Evolutionary conservation across 768 basidiomycete species (phyloP).

Genomic region (Russula brevipes): DNA sequence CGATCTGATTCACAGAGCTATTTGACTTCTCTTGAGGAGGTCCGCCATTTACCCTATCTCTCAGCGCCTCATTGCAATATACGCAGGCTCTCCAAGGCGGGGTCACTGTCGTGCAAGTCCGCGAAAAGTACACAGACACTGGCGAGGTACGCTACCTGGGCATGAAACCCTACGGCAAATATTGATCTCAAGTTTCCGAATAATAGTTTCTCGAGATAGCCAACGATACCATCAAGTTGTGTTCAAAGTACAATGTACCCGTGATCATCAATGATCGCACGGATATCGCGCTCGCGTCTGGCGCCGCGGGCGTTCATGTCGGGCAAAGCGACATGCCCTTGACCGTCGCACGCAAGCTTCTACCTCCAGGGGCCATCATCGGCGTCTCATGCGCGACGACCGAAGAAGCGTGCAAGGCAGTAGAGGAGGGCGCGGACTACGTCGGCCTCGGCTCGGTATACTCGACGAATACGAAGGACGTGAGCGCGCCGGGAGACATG

Average conservation of each 20-base stretch:
- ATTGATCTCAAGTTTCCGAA: not conserved
- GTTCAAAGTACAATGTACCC: constrained; percentile 71
- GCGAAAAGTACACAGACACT: constrained; percentile 82
- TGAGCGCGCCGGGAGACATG: constrained; percentile 45
- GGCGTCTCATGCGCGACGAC: constrained; percentile 74
- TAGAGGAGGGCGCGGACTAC: constrained; percentile 69
- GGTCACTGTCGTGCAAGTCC: constrained; percentile 83
- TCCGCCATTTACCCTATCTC: not conserved
- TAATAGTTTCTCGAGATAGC: constrained; percentile 75
- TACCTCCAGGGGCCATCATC: constrained; percentile 67
- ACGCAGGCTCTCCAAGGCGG: constrained; percentile 74
- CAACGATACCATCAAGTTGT: constrained; percentile 58
- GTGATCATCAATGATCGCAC: constrained; percentile 85
- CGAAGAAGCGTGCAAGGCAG: constrained; percentile 58
- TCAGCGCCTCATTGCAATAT: not conserved
- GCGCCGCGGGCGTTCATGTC: constrained; percentile 78
- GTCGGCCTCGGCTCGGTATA: constrained; percentile 85
- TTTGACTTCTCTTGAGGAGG: constrained; percentile 19
- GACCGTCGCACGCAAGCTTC: constrained; percentile 54
- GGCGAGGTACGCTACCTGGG: constrained; percentile 51
- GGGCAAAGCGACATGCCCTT: constrained; percentile 86
- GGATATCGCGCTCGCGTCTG: constrained; percentile 77
- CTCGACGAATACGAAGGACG: constrained; percentile 72
- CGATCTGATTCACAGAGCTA: constrained; percentile 9
- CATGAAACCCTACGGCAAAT: not conserved